Evolutionary conservation across 2,329 filamentous ascomycete genomes (phyloP).

Genomic region (Claviceps sorghi): DNA sequence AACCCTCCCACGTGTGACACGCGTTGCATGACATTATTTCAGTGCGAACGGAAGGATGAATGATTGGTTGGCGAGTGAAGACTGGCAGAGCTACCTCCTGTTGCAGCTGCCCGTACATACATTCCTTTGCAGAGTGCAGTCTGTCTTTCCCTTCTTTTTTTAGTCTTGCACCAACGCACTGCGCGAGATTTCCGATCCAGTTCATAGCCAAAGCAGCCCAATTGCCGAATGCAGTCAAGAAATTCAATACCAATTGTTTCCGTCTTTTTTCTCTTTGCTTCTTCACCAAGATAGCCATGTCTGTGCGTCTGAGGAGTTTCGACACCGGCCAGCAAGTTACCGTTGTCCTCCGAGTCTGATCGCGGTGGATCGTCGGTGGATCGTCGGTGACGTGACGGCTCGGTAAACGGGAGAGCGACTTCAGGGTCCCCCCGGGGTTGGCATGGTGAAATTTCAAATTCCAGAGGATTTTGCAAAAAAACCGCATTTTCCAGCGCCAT

Average conservation of each 20-base stretch:
- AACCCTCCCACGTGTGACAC: no score
- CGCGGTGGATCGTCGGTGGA: neutral
- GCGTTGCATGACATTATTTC: neutral
- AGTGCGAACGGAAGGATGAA: neutral
- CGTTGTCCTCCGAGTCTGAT: neutral
- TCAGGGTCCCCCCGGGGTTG: neutral
- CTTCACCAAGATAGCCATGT: no score
- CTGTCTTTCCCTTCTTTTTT: neutral
- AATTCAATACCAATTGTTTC: neutral
- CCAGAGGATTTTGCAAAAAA: neutral
- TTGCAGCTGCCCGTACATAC: neutral
- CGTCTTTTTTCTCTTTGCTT: neutral
- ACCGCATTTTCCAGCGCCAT: neutral
- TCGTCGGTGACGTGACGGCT: neutral
- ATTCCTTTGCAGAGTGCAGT: neutral
- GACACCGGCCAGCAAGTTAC: neutral
- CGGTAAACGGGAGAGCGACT: neutral
- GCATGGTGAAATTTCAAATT: neutral
- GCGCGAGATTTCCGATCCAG: neutral
- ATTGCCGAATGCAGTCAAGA: neutral
- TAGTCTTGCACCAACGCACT: neutral
- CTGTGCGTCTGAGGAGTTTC: no score
- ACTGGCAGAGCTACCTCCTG: neutral
- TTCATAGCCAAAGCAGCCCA: neutral
- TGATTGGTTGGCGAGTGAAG: neutral